Evolutionary conservation across 805 yeast genomes (phyloP).

Genomic region (Wickerhamiella azyma): DNA sequence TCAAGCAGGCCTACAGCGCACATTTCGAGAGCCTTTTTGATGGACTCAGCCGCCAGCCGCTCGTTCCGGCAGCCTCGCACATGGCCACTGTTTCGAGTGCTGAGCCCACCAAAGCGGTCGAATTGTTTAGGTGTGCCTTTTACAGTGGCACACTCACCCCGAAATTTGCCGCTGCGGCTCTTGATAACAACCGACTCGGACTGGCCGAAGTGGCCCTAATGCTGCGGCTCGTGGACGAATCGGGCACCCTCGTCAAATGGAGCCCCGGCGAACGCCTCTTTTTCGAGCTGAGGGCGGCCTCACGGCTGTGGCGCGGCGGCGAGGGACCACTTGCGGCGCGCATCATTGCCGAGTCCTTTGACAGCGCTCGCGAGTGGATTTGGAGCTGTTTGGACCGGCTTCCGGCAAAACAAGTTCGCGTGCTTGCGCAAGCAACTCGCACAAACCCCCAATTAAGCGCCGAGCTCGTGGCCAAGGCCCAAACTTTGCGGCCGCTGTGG

Average conservation of each 20-base stretch:
- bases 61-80: background rate
- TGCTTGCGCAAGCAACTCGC: conserved; percentile 13
- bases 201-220: conserved; percentile 18
- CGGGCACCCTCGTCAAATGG: conserved; percentile 22
- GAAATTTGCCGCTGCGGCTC: conserved; percentile 16
- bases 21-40: conserved; percentile 3
- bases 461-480: background rate
- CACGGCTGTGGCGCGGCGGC: conserved; percentile 20
- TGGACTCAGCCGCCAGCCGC: conserved; percentile 1
- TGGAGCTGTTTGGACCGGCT: conserved; percentile 1
- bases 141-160: conserved; percentile 20
- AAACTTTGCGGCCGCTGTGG: background rate
- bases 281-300: conserved; percentile 21
- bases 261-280: conserved; percentile 15
- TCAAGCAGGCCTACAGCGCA: background rate
- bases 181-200: conserved; percentile 14
- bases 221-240: conserved; percentile 16
- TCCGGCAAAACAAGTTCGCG: conserved; percentile 2
- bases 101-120: conserved; percentile 2
- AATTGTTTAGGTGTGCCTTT: conserved; percentile 18
- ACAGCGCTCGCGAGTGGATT: conserved; percentile 13
- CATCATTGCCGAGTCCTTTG: conserved; percentile 15
- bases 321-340: conserved; percentile 13
- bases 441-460: conserved; percentile 4
- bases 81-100: background rate